These are phyloP conservation scores for Spergularia azorica DNA, from an alignment of 179 eudicot genomes.

Conservation along the genomic window DNA sequence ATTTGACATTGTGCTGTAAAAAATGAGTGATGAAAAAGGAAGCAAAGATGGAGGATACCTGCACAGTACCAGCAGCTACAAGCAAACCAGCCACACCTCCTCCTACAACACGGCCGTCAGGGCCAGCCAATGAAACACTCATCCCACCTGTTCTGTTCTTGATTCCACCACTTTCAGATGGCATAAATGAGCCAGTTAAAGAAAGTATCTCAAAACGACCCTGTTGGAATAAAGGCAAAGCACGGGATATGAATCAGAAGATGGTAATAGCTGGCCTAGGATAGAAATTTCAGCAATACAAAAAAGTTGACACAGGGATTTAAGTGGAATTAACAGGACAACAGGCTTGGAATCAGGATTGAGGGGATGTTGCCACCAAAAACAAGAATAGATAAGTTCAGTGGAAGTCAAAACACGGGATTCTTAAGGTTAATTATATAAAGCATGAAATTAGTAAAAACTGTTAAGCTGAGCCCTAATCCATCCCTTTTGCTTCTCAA, in stretches of 20 bases:
- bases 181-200: conserved; percentile 86
- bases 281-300: not conserved
- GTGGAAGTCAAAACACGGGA: no score
- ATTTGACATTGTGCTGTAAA: not conserved
- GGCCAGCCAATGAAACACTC: conserved; percentile 93
- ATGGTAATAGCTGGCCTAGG: not conserved
- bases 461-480: no score
- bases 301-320: not conserved
- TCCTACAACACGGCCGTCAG: conserved; percentile 95
- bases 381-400: no score
- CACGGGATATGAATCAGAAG: not conserved
- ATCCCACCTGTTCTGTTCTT: conserved; percentile 87
- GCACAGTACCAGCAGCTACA: conserved; percentile 86
- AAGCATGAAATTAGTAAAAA: no score
- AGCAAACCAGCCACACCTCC: conserved; percentile 95
- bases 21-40: not conserved
- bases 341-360: not conserved
- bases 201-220: conserved; percentile 97
- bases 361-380: not conserved
- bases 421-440: no score
- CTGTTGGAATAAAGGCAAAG: conserved; percentile 32
- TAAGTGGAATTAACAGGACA: not conserved
- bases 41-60: conserved; percentile 43
- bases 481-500: no score
- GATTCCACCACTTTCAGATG: conserved; percentile 81